Percentiles rank a stretch among this genome's conserved stretches.
phyloP scores from a whole-genome alignment of 805 yeast genomes.

The Wickerhamiella shivajii region DNA sequence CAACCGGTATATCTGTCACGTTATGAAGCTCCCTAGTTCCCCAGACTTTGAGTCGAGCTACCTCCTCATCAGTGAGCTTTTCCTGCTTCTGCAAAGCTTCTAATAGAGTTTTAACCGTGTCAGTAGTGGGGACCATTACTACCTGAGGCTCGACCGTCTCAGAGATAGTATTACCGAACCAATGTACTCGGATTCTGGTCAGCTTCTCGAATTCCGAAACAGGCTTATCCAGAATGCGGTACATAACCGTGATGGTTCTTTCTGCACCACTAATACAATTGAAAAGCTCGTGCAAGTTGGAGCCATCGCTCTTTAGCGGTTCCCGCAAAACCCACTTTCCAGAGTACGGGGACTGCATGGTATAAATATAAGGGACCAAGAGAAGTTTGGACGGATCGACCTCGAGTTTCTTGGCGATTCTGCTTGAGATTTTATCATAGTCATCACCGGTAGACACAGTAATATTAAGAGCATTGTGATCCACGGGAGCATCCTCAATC shows the following conservation, averaged over 20 bases:
- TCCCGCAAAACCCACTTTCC: slow-evolving; percentile 1
- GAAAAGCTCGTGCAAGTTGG: slow-evolving; percentile 12
- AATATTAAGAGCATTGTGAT: slow-evolving; percentile 24
- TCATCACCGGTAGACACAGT: slow-evolving; percentile 54
- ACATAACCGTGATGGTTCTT: slow-evolving; percentile 34
- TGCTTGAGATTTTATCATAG: slow-evolving; percentile 46
- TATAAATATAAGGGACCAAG: slow-evolving; percentile 33
- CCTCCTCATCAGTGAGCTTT: not conserved
- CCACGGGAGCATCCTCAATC: slow-evolving; percentile 11
- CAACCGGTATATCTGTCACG: too few relatives aligned
- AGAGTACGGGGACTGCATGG: slow-evolving; percentile 18
- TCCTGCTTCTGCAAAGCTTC: not conserved
- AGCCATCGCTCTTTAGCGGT: slow-evolving; percentile 8
- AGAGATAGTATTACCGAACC: slow-evolving; percentile 51
- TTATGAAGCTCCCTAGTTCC: too few relatives aligned
- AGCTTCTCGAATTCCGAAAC: slow-evolving; percentile 64
- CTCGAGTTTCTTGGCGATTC: slow-evolving; percentile 39
- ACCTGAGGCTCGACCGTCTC: slow-evolving; percentile 6
- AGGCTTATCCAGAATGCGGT: slow-evolving; percentile 63
- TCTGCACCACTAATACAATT: not conserved
- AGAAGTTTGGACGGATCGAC: slow-evolving; percentile 49
- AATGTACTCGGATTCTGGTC: slow-evolving; percentile 47
- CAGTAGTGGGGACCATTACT: not conserved
- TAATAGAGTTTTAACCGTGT: not conserved
- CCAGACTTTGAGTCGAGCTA: not conserved